Evolutionary conservation across 805 yeast species (phyloP).

Genomic region (Candida silvicultrix): DNA sequence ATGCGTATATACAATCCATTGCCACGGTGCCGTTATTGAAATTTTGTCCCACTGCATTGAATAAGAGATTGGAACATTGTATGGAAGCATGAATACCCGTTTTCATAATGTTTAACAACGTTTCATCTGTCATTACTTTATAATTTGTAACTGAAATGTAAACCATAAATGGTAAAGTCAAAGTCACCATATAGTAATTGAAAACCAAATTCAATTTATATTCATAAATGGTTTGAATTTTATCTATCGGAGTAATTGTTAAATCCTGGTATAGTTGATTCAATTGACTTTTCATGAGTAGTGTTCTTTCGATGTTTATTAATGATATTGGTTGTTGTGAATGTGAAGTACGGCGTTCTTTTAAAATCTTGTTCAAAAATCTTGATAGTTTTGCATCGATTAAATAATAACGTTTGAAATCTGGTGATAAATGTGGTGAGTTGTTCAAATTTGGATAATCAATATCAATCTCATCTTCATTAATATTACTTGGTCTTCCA

Average conservation of each 20-base stretch:
- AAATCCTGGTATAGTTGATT: slow-evolving; percentile 29
- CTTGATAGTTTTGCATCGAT: slow-evolving; percentile 30
- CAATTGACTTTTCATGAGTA: slow-evolving; percentile 29
- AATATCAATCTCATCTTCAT: slow-evolving; percentile 38
- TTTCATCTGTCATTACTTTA: slow-evolving; percentile 32
- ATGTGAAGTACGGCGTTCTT: slow-evolving; percentile 28
- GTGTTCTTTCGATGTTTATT: slow-evolving; percentile 33
- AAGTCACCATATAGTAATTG: slow-evolving; percentile 34
- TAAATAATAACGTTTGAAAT: slow-evolving; percentile 24
- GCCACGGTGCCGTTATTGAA: slow-evolving; percentile 39
- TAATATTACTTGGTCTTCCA: slow-evolving; percentile 40
- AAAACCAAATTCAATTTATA: slow-evolving; percentile 35
- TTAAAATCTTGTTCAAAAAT: slow-evolving; percentile 33
- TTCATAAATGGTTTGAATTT: slow-evolving; percentile 29
- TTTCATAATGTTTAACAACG: slow-evolving; percentile 32
- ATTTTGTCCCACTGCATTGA: slow-evolving; percentile 21
- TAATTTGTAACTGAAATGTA: slow-evolving; percentile 31
- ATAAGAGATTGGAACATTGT: slow-evolving; percentile 31
- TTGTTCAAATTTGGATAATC: slow-evolving; percentile 27
- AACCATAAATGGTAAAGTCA: slow-evolving; percentile 37
- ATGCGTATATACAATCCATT: slow-evolving; percentile 37
- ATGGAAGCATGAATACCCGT: slow-evolving; percentile 36
- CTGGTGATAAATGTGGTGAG: slow-evolving; percentile 17
- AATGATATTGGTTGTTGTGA: slow-evolving; percentile 34
- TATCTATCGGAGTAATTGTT: slow-evolving; percentile 20